Evolutionary conservation across 345 rosid species (phyloP).

Genomic region (Citrus medica): DNA sequence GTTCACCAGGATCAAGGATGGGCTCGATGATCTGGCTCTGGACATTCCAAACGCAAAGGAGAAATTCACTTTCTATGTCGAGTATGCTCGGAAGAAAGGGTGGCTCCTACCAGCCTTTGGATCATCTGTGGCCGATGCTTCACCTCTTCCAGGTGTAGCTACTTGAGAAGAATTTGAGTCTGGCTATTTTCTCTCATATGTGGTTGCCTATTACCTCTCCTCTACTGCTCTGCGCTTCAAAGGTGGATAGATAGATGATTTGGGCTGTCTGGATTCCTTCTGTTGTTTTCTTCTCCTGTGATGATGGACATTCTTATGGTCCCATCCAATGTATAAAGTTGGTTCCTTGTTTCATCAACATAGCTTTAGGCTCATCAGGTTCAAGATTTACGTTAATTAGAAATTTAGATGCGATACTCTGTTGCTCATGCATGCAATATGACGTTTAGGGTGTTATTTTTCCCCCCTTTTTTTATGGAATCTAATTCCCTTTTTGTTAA

Average conservation of each 20-base stretch:
- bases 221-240: slow-evolving; percentile 11
- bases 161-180: slow-evolving; percentile 32
- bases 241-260: slow-evolving; percentile 32
- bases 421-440: slow-evolving; percentile 13
- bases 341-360: slow-evolving; percentile 24
- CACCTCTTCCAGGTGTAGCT: slow-evolving; percentile 19
- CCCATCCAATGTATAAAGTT: slow-evolving; percentile 46
- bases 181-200: slow-evolving; percentile 27
- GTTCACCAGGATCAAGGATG: slow-evolving; percentile 77
- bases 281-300: slow-evolving; percentile 20
- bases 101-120: slow-evolving; percentile 71
- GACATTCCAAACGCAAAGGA: slow-evolving; percentile 93
- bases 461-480: background rate
- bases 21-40: slow-evolving; percentile 90
- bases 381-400: slow-evolving; percentile 10
- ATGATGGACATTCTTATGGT: slow-evolving; percentile 30
- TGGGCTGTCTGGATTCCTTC: slow-evolving; percentile 36
- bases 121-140: slow-evolving; percentile 23
- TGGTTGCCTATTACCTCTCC: slow-evolving; percentile 21
- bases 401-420: slow-evolving; percentile 1
- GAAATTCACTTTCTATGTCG: slow-evolving; percentile 64
- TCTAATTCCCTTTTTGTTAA: no score
- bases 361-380: slow-evolving; percentile 26
- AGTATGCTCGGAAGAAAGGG: slow-evolving; percentile 69
- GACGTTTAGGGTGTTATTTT: slow-evolving; percentile 13